A percentile compares a stretch with the other conserved stretches of the same genome.
These are phyloP conservation scores for Yueomyces sp. DNA, from an alignment of 1,139 yeast genomes.

Conservation along the genomic window DNA sequence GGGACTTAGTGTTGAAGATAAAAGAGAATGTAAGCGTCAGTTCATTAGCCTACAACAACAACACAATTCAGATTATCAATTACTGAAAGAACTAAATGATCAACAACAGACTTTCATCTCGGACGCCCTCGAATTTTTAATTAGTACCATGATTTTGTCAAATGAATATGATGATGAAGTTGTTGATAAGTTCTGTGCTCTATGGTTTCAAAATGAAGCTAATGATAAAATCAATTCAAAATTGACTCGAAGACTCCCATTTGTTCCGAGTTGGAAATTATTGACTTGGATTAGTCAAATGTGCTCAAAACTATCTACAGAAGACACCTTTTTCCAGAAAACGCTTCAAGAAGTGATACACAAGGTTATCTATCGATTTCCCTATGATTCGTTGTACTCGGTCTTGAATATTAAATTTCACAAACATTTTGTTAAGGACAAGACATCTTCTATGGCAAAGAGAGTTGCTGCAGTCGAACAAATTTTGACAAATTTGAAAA, in stretches of 20 bases:
- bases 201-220: constrained; percentile 64
- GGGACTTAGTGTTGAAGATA: constrained; percentile 31
- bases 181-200: constrained; percentile 64
- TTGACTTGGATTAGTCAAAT: constrained; percentile 79
- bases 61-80: constrained; percentile 36
- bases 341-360: constrained; percentile 39
- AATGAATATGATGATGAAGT: constrained; percentile 43
- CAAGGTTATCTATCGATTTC: constrained; percentile 48
- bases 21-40: constrained; percentile 39
- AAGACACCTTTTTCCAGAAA: constrained; percentile 40
- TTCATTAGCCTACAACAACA: constrained; percentile 37
- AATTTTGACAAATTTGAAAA: constrained; percentile 30
- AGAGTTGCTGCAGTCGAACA: constrained; percentile 40
- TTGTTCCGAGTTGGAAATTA: constrained; percentile 47
- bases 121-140: constrained; percentile 49
- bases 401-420: constrained; percentile 45
- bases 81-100: constrained; percentile 29
- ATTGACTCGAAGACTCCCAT: constrained; percentile 25
- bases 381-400: constrained; percentile 65
- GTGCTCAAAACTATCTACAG: constrained; percentile 53
- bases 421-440: constrained; percentile 24
- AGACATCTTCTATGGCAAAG: constrained; percentile 29
- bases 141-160: constrained; percentile 37
- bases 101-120: constrained; percentile 35
- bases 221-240: constrained; percentile 30